Percentiles rank a stretch among this genome's conserved stretches.
phyloP scores from a whole-genome alignment of 202 grass and related monocot genomes.

The Musa balbisiana region DNA sequence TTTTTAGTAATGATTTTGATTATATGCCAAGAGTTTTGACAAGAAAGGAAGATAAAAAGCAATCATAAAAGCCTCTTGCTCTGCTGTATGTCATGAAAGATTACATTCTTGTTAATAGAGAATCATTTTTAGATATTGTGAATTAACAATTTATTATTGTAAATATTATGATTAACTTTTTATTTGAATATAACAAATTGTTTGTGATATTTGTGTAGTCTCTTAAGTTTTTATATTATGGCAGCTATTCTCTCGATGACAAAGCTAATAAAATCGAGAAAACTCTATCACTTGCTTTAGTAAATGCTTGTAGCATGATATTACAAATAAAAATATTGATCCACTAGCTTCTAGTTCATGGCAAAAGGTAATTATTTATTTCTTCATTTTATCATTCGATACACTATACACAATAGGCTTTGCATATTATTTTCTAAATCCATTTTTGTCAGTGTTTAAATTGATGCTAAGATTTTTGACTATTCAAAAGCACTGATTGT shows the following conservation, averaged over 20 bases:
- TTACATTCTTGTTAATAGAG: not conserved
- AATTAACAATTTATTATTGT: too few species aligned
- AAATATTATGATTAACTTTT: not conserved
- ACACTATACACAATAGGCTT: too few species aligned
- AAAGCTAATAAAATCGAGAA: constrained; percentile 66
- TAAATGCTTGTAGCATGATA: constrained; percentile 37
- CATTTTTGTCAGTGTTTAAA: too few species aligned
- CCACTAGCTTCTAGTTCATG: constrained; percentile 80
- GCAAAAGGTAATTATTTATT: constrained; percentile 45
- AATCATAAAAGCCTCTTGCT: constrained; percentile 79
- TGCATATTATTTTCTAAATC: too few species aligned
- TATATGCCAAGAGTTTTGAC: constrained; percentile 92
- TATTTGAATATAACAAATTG: not conserved
- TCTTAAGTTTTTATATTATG: constrained; percentile 83
- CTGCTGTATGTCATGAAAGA: constrained; percentile 38
- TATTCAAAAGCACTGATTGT: too few species aligned
- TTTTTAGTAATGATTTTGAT: constrained; percentile 61
- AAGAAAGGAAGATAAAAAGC: constrained; percentile 84
- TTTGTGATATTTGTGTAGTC: constrained; percentile 38
- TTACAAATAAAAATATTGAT: constrained; percentile 67
- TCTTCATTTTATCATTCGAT: too few species aligned
- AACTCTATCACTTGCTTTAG: constrained; percentile 61
- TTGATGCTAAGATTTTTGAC: too few species aligned
- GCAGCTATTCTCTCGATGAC: constrained; percentile 69
- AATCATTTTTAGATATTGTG: too few species aligned